phyloP scores from a whole-genome alignment of 2,329 filamentous ascomycete genomes.

The Salinomyces thailandicus region DNA sequence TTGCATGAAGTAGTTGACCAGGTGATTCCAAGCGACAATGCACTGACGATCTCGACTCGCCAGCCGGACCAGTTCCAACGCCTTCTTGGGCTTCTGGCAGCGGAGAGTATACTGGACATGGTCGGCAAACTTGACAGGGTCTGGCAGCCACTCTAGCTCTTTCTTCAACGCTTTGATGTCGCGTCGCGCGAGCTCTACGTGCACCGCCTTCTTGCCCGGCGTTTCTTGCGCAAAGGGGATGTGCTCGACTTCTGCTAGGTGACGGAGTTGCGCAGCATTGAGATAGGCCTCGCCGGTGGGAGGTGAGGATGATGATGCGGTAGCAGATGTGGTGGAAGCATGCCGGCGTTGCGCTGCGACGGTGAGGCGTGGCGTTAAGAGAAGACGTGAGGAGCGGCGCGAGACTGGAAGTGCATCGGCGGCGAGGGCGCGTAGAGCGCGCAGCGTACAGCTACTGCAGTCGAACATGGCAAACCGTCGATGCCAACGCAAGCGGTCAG shows the following conservation, averaged over 20 bases:
- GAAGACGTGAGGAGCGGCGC: conserved; percentile 9
- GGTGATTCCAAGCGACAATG: conserved; percentile 76
- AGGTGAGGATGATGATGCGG: not conserved
- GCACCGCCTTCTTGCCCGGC: not conserved
- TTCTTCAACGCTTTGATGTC: conserved; percentile 30
- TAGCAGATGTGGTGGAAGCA: conserved; percentile 4
- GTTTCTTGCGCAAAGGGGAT: not conserved
- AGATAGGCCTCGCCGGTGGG: conserved; percentile 5
- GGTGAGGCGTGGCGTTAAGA: conserved; percentile 15
- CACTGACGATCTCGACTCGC: conserved; percentile 57
- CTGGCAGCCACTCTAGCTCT: conserved; percentile 53
- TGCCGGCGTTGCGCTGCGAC: conserved; percentile 4
- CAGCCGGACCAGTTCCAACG: conserved; percentile 55
- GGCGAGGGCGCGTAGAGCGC: conserved; percentile 32
- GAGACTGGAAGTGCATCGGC: conserved; percentile 16
- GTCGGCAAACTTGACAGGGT: conserved; percentile 62
- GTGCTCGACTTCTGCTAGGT: not conserved
- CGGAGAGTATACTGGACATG: conserved; percentile 53
- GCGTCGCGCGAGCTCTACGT: not conserved
- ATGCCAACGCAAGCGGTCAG: too few relatives aligned
- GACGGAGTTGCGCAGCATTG: conserved; percentile 8
- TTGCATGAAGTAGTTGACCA: conserved; percentile 62
- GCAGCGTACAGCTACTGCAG: conserved; percentile 35
- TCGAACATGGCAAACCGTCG: conserved; percentile 30
- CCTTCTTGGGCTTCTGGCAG: conserved; percentile 53